phyloP scores from a whole-genome alignment of 371 early-diverging fungal species.

The Funneliformis caledonium region DNA sequence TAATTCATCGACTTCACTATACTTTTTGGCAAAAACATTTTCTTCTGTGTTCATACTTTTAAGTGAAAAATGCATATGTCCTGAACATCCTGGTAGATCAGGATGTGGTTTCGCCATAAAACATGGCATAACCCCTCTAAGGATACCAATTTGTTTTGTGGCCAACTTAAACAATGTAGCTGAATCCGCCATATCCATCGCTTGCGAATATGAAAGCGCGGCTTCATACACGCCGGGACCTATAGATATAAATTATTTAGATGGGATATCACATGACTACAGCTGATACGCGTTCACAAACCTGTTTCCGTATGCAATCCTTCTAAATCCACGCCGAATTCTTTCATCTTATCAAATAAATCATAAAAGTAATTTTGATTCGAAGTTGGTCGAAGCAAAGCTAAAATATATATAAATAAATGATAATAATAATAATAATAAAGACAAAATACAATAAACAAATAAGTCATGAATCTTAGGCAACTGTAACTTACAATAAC shows the following conservation, averaged over 20 bases:
- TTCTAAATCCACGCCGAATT: slow-evolving; percentile 74
- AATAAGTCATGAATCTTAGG: neutral
- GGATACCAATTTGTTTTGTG: slow-evolving; percentile 71
- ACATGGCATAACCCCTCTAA: slow-evolving; percentile 72
- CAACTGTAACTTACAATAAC: slow-evolving; percentile 56
- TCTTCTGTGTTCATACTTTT: slow-evolving; percentile 53
- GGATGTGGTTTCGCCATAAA: slow-evolving; percentile 89
- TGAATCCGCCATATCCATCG: slow-evolving; percentile 73
- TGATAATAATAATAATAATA: neutral
- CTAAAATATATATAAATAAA: neutral
- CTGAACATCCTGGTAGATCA: slow-evolving; percentile 80
- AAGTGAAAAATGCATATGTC: slow-evolving; percentile 81
- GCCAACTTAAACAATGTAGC: slow-evolving; percentile 81
- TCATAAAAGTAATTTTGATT: slow-evolving; percentile 75
- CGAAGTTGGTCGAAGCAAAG: slow-evolving; percentile 70
- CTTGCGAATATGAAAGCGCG: slow-evolving; percentile 69
- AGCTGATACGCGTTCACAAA: slow-evolving; percentile 9
- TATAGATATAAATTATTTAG: neutral
- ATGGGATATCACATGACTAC: neutral
- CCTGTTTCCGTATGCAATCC: slow-evolving; percentile 84
- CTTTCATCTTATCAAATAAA: slow-evolving; percentile 68
- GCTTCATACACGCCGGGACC: slow-evolving; percentile 89
- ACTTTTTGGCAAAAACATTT: slow-evolving; percentile 59
- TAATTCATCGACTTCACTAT: neutral
- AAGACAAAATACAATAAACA: neutral